phyloP scores from a whole-genome alignment of 305 asterid species.

The Fraxinus greggii region DNA sequence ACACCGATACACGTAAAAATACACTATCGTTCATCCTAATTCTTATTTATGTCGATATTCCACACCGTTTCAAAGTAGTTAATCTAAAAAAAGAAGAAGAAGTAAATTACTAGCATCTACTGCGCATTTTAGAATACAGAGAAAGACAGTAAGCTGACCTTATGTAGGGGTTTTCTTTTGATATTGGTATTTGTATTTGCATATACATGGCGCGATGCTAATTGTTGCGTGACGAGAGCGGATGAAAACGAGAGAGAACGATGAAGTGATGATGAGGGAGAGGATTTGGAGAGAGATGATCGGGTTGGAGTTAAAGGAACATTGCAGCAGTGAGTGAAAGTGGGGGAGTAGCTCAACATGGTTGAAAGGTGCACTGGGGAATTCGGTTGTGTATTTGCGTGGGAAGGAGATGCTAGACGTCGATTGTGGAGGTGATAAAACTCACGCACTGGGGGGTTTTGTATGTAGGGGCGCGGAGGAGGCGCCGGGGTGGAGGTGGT shows the following conservation, averaged over 20 bases:
- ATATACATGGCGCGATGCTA: constrained; percentile 22
- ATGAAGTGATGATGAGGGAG: constrained; percentile 24
- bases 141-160: constrained; percentile 26
- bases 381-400: constrained; percentile 14
- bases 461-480: constrained; percentile 3
- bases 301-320: constrained; percentile 24
- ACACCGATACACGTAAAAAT: not conserved
- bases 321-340: constrained; percentile 29
- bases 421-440: not conserved
- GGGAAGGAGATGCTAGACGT: not conserved
- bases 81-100: not conserved
- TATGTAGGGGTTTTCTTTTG: constrained; percentile 24
- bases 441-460: constrained; percentile 30
- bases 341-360: constrained; percentile 38
- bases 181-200: constrained; percentile 20
- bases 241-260: constrained; percentile 30
- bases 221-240: constrained; percentile 26
- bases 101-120: not conserved
- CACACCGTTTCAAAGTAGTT: not conserved
- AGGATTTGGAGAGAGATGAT: constrained; percentile 22
- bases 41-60: not conserved
- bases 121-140: not conserved
- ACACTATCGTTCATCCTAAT: not conserved
- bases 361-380: constrained; percentile 29
- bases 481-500: not conserved